These are phyloP conservation scores for Phytophthora hybrid DNA, from an alignment of 352 stramenopile species.

Conservation along the genomic window DNA sequence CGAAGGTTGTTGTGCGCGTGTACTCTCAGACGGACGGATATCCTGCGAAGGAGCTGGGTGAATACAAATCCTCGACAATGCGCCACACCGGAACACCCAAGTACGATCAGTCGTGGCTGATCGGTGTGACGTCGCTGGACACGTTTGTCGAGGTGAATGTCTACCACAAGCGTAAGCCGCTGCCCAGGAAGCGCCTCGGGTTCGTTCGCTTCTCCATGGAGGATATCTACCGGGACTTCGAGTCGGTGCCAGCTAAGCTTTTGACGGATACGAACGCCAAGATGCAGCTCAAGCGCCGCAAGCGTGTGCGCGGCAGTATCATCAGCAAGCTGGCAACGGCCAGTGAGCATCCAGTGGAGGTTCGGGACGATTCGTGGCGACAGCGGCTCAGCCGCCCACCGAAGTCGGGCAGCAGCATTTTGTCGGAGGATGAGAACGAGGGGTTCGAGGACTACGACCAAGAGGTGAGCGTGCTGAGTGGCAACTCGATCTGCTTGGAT, in stretches of 20 bases:
- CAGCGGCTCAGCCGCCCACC: constrained; percentile 56
- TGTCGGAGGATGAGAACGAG: constrained; percentile 56
- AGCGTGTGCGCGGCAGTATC: constrained; percentile 83
- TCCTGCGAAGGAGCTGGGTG: constrained; percentile 57
- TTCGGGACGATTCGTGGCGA: constrained; percentile 77
- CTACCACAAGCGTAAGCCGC: constrained; percentile 87
- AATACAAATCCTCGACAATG: constrained; percentile 80
- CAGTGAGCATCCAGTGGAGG: constrained; percentile 52
- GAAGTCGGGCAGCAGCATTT: constrained; percentile 52
- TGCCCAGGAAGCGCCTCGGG: constrained; percentile 82
- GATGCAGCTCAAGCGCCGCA: constrained; percentile 79
- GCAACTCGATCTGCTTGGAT: constrained; percentile 60
- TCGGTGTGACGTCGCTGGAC: constrained; percentile 73
- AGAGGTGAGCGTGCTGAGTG: constrained; percentile 70
- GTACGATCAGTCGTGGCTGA: constrained; percentile 88
- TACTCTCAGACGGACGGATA: constrained; percentile 59
- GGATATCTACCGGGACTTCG: constrained; percentile 88
- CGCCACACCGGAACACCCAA: constrained; percentile 68
- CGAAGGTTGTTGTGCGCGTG: constrained; percentile 76
- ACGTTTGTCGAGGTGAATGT: constrained; percentile 86
- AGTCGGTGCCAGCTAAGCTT: constrained; percentile 75
- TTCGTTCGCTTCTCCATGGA: constrained; percentile 81
- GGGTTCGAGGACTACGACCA: constrained; percentile 73
- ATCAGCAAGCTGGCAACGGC: constrained; percentile 69
- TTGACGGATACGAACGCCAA: constrained; percentile 76